phyloP scores from a whole-genome alignment of 1,139 yeast species.

The Hansenula lynferdii region DNA sequence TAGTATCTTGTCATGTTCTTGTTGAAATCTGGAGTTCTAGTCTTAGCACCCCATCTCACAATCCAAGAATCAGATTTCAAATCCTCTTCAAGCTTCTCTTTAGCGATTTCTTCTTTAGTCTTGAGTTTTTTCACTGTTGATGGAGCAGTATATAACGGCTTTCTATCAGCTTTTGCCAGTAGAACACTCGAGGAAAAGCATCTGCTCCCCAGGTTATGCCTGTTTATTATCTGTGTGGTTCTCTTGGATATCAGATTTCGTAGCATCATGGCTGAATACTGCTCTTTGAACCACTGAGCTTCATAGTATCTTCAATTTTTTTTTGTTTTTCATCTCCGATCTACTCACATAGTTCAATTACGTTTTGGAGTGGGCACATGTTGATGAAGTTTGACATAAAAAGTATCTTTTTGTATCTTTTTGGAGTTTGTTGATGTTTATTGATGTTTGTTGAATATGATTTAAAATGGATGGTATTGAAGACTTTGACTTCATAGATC shows the following conservation, averaged over 20 bases:
- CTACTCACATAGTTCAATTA: not conserved
- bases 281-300: not conserved
- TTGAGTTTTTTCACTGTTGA: slow-evolving; percentile 21
- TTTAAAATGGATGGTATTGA: not conserved
- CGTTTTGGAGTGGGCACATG: no score
- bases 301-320: not conserved
- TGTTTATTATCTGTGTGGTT: not conserved
- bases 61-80: slow-evolving; percentile 28
- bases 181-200: not conserved
- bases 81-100: slow-evolving; percentile 27
- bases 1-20: slow-evolving; percentile 49
- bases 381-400: no score
- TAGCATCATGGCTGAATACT: not conserved
- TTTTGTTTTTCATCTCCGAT: not conserved
- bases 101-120: slow-evolving; percentile 26
- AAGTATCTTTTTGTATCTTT: no score
- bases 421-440: no score
- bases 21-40: slow-evolving; percentile 38
- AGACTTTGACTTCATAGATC: not conserved
- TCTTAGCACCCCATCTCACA: slow-evolving; percentile 42
- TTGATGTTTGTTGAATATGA: no score
- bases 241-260: not conserved
- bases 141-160: slow-evolving; percentile 20
- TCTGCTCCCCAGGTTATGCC: not conserved
- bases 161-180: slow-evolving; percentile 3